Evolutionary conservation across 192 early-diverging fungal species (phyloP), one percentile per base, ranked within the genome.

Genomic region (Gaertneriomyces semiglobifer): DNA sequence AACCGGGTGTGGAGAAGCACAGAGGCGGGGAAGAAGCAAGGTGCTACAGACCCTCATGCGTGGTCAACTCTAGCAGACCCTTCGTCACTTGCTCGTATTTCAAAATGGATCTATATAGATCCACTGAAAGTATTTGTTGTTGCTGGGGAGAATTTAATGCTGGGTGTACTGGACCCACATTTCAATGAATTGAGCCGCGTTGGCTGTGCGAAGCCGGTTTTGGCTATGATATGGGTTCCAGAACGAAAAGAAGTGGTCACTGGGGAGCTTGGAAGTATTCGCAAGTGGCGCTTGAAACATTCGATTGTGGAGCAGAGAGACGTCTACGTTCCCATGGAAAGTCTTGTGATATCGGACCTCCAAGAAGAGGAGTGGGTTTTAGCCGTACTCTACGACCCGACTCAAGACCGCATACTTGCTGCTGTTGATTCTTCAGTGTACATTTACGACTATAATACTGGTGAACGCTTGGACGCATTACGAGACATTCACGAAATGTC

Each of bases 321-420:
- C 4, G 42, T 45, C 9, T 51, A 19, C 39, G 59, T 5, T 0
- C 69, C 61, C 40, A 54, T 5, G 60, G 63, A 51, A 12, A 33
- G 69, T 5, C 54, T 67, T 4, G 62, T 66, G 40, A 81, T 76
- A 8, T 42, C 55, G 9, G 79, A 81, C 48, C 53, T 81, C 6
- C 47, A 52, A 1, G 70, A 66, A 12, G 79, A 81, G 40, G 81
- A 83, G 44, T 83, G 81, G 81, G 73, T 83, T 19, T 60, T 70
- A 10, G 62, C 47, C 43, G 53, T 74, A 19, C 55, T 70, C 20
- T 63, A 62, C 40, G 68, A 79, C 47, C 39, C 19, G 10, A 66
- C 59, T n/a, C 14, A 47, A 12, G 65, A 81, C 12, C 65, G 71
- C 12, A 57, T 77, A 33, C 75, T 58, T 63, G 79, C 74, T 33